phyloP scores from a whole-genome alignment of 768 basidiomycete species.

The Calocybe cyanea region DNA sequence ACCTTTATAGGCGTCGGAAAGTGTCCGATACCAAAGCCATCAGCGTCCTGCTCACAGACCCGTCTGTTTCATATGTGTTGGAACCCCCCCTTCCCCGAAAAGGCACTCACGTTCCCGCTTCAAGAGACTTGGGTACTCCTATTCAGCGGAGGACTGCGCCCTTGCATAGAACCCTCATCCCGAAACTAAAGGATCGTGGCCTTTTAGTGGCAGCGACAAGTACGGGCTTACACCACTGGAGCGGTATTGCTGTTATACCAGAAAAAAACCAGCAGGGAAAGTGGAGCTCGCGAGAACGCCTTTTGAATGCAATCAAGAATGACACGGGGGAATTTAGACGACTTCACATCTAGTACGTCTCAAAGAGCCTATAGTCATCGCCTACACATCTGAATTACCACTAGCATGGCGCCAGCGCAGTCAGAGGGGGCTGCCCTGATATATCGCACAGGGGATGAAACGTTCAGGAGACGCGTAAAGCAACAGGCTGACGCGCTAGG shows the following conservation, averaged over 20 bases:
- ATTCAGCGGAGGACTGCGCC: background rate
- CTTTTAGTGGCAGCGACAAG: slow-evolving; percentile 37
- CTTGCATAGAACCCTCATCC: slow-evolving; percentile 34
- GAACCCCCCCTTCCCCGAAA: slow-evolving; percentile 25
- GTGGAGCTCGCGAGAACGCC: slow-evolving; percentile 20
- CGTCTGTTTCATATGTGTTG: slow-evolving; percentile 38
- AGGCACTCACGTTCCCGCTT: slow-evolving; percentile 1
- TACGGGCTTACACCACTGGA: slow-evolving; percentile 36
- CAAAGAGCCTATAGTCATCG: background rate
- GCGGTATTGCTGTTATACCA: slow-evolving; percentile 51
- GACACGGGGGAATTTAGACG: slow-evolving; percentile 35
- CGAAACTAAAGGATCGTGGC: slow-evolving; percentile 39
- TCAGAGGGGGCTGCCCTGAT: slow-evolving; percentile 52
- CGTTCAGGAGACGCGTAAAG: slow-evolving; percentile 41
- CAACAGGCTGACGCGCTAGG: slow-evolving; percentile 39
- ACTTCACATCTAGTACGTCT: slow-evolving; percentile 34
- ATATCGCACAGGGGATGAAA: slow-evolving; percentile 50
- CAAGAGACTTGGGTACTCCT: background rate
- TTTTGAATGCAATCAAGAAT: slow-evolving; percentile 23
- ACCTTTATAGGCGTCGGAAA: slow-evolving; percentile 44
- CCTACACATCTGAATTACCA: background rate
- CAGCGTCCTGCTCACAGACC: slow-evolving; percentile 46
- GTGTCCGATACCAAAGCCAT: slow-evolving; percentile 30
- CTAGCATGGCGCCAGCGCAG: slow-evolving; percentile 43
- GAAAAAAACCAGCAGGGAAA: slow-evolving; percentile 17